Base-by-base conservation (phyloP, 2,329 filamentous ascomycete genomes). In the Ceratocystis huliohia region DNA sequence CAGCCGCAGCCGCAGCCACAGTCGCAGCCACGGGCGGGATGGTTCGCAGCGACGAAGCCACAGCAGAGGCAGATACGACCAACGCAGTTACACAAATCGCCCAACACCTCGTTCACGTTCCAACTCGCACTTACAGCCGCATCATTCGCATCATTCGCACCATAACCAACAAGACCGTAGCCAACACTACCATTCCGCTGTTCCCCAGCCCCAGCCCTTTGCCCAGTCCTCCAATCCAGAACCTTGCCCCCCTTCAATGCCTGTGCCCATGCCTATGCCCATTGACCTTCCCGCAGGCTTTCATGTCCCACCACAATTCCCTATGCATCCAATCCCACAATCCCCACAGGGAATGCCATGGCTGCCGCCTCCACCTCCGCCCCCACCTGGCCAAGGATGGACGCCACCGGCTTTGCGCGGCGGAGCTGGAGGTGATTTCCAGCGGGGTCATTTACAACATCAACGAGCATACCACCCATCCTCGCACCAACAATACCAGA, bases 311-410 rank as follows among this genome's bases (percentile, higher is more conserved):
- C 74, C 33, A 72, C 71, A 33, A 20, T n/a, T 50, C n/a, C 30
- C 30, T 44, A 63, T 77, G 74, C 66, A 72, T 72, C 20, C 78
- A 76, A 66, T 71, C 71, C 25, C 76, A 74, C 63, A 70, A 68
- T 22, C 63, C 62, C 15, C 61, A 62, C 46, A 69, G 46, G 69
- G 63, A 3, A 69, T 66, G 61, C 53, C 64, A 66, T 33, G 68
- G 66, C 63, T 64, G 13, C 64, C 65, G 25, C 68, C 57, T 46
- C 72, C 69, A 5, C 74, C 73, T 37, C 70, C 72, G 1, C 72
- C 70, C 7, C 70, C 70, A 7, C 33, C 64, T 8, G 69, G 69
- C 3, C 68, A 53, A 13, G 64, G 64, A 1, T 44, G 37, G 41
- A 45, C 30, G 33, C 17, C 30, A 41, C 30, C 37, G 30, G n/a